These are phyloP conservation scores for Exophiala spinifera DNA, from an alignment of 2,329 filamentous ascomycete genomes.

Conservation along the genomic window DNA sequence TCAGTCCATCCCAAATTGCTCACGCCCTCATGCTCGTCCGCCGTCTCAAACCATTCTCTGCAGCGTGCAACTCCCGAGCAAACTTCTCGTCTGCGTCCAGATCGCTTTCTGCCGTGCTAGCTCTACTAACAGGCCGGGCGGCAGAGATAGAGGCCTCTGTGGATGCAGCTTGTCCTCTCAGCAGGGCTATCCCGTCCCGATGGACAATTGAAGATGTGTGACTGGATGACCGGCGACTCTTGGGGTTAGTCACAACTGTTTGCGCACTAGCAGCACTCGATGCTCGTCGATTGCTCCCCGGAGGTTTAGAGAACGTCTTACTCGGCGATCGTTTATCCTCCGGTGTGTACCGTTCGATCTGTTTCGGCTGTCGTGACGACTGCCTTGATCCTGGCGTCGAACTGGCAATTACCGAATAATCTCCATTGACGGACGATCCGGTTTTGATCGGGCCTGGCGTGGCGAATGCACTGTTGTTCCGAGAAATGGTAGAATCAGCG, in stretches of 20 bases:
- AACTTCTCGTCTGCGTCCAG: constrained; percentile 26
- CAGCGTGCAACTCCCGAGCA: constrained; percentile 27
- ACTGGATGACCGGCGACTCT: constrained; percentile 24
- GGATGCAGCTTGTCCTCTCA: constrained; percentile 12
- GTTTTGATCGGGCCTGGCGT: constrained; percentile 13
- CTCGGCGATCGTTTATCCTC: constrained; percentile 30
- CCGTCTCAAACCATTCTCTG: constrained; percentile 27
- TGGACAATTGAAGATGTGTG: constrained; percentile 25
- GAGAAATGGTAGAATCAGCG: background rate
- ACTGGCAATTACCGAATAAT: constrained; percentile 29
- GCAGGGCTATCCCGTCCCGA: constrained; percentile 11
- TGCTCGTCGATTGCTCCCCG: constrained; percentile 14
- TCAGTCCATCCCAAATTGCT: background rate
- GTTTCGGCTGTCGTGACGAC: constrained; percentile 44
- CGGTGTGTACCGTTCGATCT: constrained; percentile 40
- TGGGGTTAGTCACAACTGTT: constrained; percentile 17
- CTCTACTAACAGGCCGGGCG: constrained; percentile 12
- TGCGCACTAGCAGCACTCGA: constrained; percentile 25
- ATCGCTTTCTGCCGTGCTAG: constrained; percentile 22
- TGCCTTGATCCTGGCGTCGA: constrained; percentile 44
- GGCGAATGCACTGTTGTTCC: constrained; percentile 2
- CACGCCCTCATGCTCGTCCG: constrained; percentile 28
- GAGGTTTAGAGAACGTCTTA: constrained; percentile 14
- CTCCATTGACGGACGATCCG: constrained; percentile 11
- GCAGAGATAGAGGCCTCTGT: background rate